A percentile compares a stretch with the other conserved stretches of the same genome.
phyloP scores from a whole-genome alignment of 257 asterid genomes.

The Petunia axillaris region DNA sequence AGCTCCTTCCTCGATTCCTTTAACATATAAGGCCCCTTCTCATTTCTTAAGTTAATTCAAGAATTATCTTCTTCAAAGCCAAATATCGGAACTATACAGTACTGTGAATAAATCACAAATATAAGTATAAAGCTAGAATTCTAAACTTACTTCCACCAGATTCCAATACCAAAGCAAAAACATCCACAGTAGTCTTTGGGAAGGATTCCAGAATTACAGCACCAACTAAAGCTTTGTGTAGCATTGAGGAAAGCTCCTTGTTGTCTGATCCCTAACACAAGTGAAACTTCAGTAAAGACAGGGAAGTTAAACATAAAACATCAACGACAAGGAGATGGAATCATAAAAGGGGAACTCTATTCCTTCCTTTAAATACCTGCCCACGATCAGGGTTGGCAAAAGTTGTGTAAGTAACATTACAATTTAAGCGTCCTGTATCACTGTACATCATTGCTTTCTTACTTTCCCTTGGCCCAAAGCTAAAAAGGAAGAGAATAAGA shows the following conservation, averaged over 20 bases:
- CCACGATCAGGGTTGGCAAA: slow-evolving; percentile 76
- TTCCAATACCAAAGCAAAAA: slow-evolving; percentile 96
- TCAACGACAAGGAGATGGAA: slow-evolving; percentile 15
- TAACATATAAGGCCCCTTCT: neutral
- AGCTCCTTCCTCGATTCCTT: neutral
- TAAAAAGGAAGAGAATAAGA: slow-evolving; percentile 34
- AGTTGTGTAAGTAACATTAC: slow-evolving; percentile 79
- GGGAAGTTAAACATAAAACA: slow-evolving; percentile 21
- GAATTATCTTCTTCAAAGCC: neutral
- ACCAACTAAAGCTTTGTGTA: slow-evolving; percentile 93
- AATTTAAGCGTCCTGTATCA: slow-evolving; percentile 84
- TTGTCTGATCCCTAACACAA: slow-evolving; percentile 64
- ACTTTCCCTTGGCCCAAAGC: slow-evolving; percentile 96
- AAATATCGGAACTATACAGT: neutral
- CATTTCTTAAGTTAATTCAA: neutral
- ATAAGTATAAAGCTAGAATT: too few relatives aligned
- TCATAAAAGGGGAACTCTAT: slow-evolving; percentile 18
- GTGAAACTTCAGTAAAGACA: slow-evolving; percentile 29
- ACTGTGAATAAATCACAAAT: neutral
- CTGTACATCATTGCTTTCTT: slow-evolving; percentile 98
- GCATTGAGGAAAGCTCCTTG: slow-evolving; percentile 83
- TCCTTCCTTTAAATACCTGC: slow-evolving; percentile 53
- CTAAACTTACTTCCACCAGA: slow-evolving; percentile 92
- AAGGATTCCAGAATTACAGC: slow-evolving; percentile 85
- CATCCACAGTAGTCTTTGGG: slow-evolving; percentile 98